Evolutionary conservation across 139 green algal genomes (phyloP).

Genomic region (Picochlorum sp.): DNA sequence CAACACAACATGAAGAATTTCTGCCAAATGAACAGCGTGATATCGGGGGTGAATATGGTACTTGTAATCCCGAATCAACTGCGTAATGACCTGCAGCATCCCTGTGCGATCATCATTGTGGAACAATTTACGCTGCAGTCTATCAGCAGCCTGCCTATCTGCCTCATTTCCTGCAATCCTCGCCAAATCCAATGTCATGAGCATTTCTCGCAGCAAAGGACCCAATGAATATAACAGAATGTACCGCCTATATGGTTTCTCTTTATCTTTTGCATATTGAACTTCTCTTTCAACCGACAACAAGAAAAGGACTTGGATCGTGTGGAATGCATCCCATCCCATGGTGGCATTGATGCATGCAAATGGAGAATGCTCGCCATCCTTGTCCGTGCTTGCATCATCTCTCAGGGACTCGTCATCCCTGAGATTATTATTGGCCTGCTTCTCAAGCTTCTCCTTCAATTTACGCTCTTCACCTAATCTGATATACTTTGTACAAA

Average conservation of each 20-base stretch:
- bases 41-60: constrained; percentile 37
- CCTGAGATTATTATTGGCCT: not conserved
- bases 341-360: constrained; percentile 55
- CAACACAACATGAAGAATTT: constrained; percentile 54
- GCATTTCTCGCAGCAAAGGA: constrained; percentile 68
- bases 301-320: constrained; percentile 45
- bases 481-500: constrained; percentile 53
- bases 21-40: constrained; percentile 50
- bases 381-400: constrained; percentile 3
- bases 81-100: constrained; percentile 53
- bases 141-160: constrained; percentile 57
- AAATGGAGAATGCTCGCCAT: constrained; percentile 51
- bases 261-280: constrained; percentile 26
- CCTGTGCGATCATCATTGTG: constrained; percentile 61
- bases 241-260: constrained; percentile 27
- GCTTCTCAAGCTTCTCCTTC: not conserved
- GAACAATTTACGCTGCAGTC: constrained; percentile 61
- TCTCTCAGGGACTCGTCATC: not conserved
- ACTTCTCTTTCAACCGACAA: constrained; percentile 36
- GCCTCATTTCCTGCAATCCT: constrained; percentile 30
- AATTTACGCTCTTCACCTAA: constrained; percentile 36
- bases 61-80: constrained; percentile 51
- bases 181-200: constrained; percentile 64
- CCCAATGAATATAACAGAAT: constrained; percentile 7
- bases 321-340: constrained; percentile 65